Base-by-base conservation (phyloP, 108 stramenopile genomes). In the Cyclotella kingstonii region DNA sequence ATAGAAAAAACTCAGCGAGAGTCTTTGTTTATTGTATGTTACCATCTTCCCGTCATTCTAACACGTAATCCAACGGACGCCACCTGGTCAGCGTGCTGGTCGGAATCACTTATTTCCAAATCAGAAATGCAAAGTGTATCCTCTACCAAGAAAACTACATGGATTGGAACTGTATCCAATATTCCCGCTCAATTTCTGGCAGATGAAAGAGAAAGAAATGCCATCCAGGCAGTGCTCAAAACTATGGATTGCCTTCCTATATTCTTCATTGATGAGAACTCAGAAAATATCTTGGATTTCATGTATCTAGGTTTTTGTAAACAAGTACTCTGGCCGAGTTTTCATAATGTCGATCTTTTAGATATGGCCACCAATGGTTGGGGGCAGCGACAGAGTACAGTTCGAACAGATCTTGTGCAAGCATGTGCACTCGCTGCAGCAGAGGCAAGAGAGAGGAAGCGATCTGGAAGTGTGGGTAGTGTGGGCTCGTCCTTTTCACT, bases 271-370 rank as follows among this genome's bases (percentile, higher is more conserved):
- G 52, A 70, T 14, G 82, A 79, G 1, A 58, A 54, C 17, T 42
- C 59, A 12, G 60, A 66, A 42, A 36, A 18, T 11, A 66, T 49
- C 44, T 59, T 57, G 58, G 90, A 70, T 70, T 81, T 30, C 81
- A 92, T 76, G 79, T 99, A 99, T 62, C 77, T 91, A 33, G 95
- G 97, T 22, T 96, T 93, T 66, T 99, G 98, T 77, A 97, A 98
- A 74, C 91, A 94, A 72, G 91, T 98, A 18, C 62, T 99, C 15
- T 98, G 98, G 96, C 97, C 97, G 3, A 82, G 87, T 35, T 98
- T 99, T 67, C 98, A 99, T 73, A 99, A 99, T 59, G 96, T 99
- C 40, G 94, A 96, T 45, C 50, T 90, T 41, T 54, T 96, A 8
- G 95, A 95, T 75, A 74, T 87, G 70, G 79, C 78, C 35, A 84